phyloP scores from a whole-genome alignment of 768 basidiomycete species.

The Brasilioporus rufonigricans region DNA sequence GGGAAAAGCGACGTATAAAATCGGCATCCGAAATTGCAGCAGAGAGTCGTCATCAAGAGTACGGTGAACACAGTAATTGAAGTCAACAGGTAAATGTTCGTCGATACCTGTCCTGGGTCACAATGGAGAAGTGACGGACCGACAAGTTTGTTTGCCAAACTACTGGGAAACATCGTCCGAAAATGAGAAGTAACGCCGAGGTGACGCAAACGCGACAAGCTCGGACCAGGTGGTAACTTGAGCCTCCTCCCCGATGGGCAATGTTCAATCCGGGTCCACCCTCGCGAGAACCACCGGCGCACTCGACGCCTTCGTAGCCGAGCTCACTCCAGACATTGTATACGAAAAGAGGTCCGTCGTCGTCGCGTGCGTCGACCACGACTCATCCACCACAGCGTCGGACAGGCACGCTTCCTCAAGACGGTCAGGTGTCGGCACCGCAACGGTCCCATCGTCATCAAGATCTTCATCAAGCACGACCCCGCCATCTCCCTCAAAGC shows the following conservation, averaged over 20 bases:
- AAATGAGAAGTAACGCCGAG: too few species aligned
- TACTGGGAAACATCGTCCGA: too few species aligned
- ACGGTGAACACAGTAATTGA: too few species aligned
- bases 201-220: too few species aligned
- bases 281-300: conserved; percentile 71
- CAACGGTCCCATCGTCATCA: conserved; percentile 83
- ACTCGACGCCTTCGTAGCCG: conserved; percentile 87
- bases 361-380: not conserved
- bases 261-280: conserved; percentile 48
- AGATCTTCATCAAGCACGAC: conserved; percentile 95
- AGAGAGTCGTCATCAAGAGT: too few species aligned
- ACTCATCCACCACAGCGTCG: conserved; percentile 17
- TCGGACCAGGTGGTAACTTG: too few species aligned
- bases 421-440: conserved; percentile 85
- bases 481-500: conserved; percentile 73
- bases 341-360: conserved; percentile 84
- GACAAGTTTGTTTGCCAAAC: too few species aligned
- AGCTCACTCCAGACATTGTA: conserved; percentile 80
- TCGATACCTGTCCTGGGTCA: too few species aligned
- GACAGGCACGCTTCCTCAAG: conserved; percentile 49
- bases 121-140: too few species aligned
- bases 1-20: too few species aligned
- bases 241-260: conserved; percentile 69
- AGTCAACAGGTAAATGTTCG: too few species aligned
- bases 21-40: too few species aligned